Base-by-base conservation (phyloP, 1,139 yeast genomes). In the Pichia sp. region DNA sequence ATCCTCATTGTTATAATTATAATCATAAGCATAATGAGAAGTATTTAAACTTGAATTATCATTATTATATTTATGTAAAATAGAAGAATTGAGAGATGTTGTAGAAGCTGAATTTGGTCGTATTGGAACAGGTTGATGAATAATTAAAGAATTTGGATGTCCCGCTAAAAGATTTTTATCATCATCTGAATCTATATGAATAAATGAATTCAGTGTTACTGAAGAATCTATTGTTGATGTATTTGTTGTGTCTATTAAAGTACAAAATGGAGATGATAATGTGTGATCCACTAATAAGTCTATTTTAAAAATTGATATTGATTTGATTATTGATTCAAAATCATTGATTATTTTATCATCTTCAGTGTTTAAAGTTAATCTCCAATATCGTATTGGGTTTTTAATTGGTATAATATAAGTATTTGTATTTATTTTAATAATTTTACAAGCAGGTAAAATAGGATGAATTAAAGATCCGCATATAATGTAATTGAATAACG, bases 301-400 rank as follows among this genome's bases (percentile, higher is more conserved):
- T 5, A 33, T 23, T 33, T 42, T 30, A 19, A 40, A 40, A 14
- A 37, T 35, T 27, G 47, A 32, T 9, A 46, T 45, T 27, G 40
- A 33, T 15, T 30, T 14, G 6, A 48, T 15, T 6, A 44, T 37
- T 6, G 10, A 4, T 28, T 42, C 43, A 18, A 48, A 42, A 18
- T 33, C 26, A 9, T 15, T n/a, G 6, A 41, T 7, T 15, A 31
- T 13, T 8, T 24, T 25, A 7, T 37, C 35, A 19, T 45, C 31
- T 9, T 31, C 29, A 0, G 74, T 57, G 37, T 66, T 66, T 5
- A 81, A 56, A 26, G 68, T 68, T 3, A 82, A 70, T 45, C 77
- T 71, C 89, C 89, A 82, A 58, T 78, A 82, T 50, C 88, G 63
- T 45, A 79, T 81, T 0, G 89, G 89, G 49, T 80, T 80, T 9